Percentiles rank a stretch among this genome's conserved stretches.
Conservation (phyloP, 495 filamentous ascomycete species). For the Neurospora discreta region DNA sequence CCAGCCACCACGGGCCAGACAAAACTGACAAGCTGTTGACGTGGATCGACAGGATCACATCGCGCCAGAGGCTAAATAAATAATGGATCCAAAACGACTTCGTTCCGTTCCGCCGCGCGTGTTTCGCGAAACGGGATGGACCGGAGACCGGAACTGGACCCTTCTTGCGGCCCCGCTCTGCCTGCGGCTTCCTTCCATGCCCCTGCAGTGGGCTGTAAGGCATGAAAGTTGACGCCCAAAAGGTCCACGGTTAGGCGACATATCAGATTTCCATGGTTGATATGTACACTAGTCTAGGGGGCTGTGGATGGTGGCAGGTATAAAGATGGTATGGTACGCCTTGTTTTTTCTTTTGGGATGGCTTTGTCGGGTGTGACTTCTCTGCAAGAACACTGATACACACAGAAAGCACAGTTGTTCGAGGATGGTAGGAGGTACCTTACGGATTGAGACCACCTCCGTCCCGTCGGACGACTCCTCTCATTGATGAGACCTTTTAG, state of each 20-base stretch:
- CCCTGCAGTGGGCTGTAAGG: too few relatives aligned
- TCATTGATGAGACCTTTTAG: not conserved
- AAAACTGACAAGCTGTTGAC: too few relatives aligned
- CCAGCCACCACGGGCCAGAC: not conserved
- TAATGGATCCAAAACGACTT: too few relatives aligned
- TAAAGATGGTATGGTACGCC: not conserved
- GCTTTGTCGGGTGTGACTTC: not conserved
- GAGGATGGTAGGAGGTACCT: too few relatives aligned
- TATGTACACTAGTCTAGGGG: too few relatives aligned
- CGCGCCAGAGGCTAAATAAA: not conserved
- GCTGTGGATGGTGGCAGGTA: not conserved
- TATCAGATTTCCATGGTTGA: not conserved
- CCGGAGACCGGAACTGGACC: not conserved
- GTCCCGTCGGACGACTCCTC: not conserved
- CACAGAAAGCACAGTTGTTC: not conserved
- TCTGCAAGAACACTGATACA: not conserved
- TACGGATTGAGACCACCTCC: too few relatives aligned
- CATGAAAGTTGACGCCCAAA: not conserved
- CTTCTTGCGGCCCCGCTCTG: not conserved
- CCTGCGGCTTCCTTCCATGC: too few relatives aligned
- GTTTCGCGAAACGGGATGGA: not conserved
- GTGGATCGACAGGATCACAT: not conserved
- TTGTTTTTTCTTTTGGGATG: not conserved
- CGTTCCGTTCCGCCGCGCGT: not conserved
- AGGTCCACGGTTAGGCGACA: not conserved